Conservation (phyloP, 345 rosid species). For the Leavenworthia alabamica region DNA sequence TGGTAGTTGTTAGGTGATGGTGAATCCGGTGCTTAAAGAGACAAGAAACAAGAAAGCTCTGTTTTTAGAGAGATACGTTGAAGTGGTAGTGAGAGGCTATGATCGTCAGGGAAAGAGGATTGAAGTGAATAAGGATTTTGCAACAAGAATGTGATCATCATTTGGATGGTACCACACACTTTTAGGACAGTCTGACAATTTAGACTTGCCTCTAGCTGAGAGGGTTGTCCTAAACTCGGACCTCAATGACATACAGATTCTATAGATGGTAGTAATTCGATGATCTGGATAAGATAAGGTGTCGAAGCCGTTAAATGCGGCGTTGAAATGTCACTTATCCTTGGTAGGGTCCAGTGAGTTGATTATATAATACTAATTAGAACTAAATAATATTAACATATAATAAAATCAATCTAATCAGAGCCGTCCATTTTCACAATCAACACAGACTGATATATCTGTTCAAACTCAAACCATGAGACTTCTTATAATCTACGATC, state of each 20-base stretch:
- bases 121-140: slow-evolving; percentile 58
- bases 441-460: too few species aligned
- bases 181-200: slow-evolving; percentile 69
- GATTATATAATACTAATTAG: too few species aligned
- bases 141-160: slow-evolving; percentile 97
- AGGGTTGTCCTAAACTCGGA: slow-evolving; percentile 75
- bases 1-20: slow-evolving; percentile 57
- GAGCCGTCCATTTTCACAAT: too few species aligned
- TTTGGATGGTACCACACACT: slow-evolving; percentile 73
- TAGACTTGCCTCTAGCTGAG: slow-evolving; percentile 79
- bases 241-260: slow-evolving; percentile 14
- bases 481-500: too few species aligned
- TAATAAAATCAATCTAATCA: too few species aligned
- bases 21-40: slow-evolving; percentile 72
- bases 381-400: too few species aligned
- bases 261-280: neutral
- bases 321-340: neutral
- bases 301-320: slow-evolving; percentile 12
- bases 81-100: slow-evolving; percentile 76
- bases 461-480: too few species aligned
- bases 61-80: slow-evolving; percentile 71
- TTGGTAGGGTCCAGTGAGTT: neutral
- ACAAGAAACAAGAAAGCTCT: slow-evolving; percentile 57
- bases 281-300: slow-evolving; percentile 11
- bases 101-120: slow-evolving; percentile 54